Base-by-base conservation (phyloP, 129 eudicot species). In the Centaurea solstitialis region DNA sequence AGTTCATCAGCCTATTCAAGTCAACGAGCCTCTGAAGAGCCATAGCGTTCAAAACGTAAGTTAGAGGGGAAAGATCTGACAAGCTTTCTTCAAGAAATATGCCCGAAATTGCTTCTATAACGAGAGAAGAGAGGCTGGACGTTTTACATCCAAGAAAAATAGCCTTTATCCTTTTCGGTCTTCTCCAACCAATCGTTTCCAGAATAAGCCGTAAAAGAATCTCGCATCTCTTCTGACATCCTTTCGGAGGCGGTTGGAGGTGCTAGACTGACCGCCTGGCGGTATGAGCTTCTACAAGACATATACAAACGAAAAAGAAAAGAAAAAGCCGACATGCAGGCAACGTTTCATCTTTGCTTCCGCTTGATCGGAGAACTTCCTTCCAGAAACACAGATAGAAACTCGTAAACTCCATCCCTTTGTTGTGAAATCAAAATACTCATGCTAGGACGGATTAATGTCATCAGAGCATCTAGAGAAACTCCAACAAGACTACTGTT, bases 11-110 rank as follows among this genome's bases (percentile, higher is more conserved):
- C 87, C 90, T 74, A 70, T 88, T 90, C 75, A 95, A 76, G 82
- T 95, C 99, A 84, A 70, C 87, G 82, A 95, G 91, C 84, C 98
- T 88, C 86, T 95, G 98, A 72, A 93, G 76, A 59, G 93, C 79
- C 94, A 93, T 93, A 18, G 82, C 74, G 84, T 74, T 87, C 61
- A 91, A 68, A 73, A 91, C 90, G 79, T 89, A 95, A 38, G 87
- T 83, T 80, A 95, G 26, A 47, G 96, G 81, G 30, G 94, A 73
- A 76, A 85, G 73, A 85, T 78, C 81, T 22, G 38, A 76, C 45
- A 38, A 69, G 67, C 74, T 83, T 69, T 84, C 90, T 77, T 83
- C 64, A 30, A 47, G 12, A 89, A 57, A 88, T 68, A 86, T 47
- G 6, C 76, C 85, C 38, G 88, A 87, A 77, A 91, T 80, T 18